Base-by-base conservation (phyloP, 164 flowering plant species). In the Berberis vulgaris region DNA sequence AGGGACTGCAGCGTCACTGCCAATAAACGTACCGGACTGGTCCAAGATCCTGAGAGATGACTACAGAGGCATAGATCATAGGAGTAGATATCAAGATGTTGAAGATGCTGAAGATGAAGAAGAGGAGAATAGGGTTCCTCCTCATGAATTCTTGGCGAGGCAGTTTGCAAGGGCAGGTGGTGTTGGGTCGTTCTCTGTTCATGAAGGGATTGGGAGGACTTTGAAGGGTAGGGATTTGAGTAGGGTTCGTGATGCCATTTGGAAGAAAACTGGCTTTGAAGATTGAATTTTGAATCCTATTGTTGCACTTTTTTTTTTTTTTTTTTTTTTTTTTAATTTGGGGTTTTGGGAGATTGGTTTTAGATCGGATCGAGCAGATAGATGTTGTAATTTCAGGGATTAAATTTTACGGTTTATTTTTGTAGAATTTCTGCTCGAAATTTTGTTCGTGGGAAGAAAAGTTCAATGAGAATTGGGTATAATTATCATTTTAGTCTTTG, bases 221-320 rank as follows among this genome's bases (percentile, higher is more conserved):
- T 60, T 75, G 39, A 75, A 72, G 58, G 78, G 76, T 3, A 72
- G 78, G 57, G 78, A 75, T 59, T 59, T 75, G 65, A 69, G 76
- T 38, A 62, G 71, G 52, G 78, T 75, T 8, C 61, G 78, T 46
- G 66, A 75, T 26, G 72, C 75, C 2, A 69, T 75, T 49, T 72
- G 73, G 78, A 47, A 72, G 68, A 62, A 69, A 52, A 75, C 68
- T 46, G 75, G 78, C 1, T 75, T 72, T 52, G 44, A 71, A 58
- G 77, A 74, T 65, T 74, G 54, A 7, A 26, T 26, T 26, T 26
- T 26, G 26, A 26, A 26, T 26, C 26, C 26, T 26, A 26, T 26
- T 26, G 26, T 26, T 26, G 0, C 0, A 26, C 26, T 26, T 26
- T 26, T 26, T 26, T 26, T 26, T 26, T 26, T 26, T 26, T 26